These are phyloP conservation scores for Cutaneotrichosporon sp. DNA, from an alignment of 1,284 basidiomycete genomes.

Conservation along the genomic window DNA sequence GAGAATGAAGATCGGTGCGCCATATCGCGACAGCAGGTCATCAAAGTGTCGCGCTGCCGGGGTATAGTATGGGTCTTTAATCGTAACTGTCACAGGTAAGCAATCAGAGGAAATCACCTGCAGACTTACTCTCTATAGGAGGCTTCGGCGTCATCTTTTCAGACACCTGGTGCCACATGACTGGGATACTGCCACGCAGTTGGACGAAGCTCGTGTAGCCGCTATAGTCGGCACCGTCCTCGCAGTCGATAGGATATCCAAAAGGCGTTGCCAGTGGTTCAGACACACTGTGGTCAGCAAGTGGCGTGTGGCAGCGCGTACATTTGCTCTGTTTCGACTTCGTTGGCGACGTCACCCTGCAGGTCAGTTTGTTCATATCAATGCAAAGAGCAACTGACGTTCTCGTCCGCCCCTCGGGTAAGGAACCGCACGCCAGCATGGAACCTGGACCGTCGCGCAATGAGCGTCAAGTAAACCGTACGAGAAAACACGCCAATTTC, in stretches of 20 bases:
- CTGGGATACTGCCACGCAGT: conserved; percentile 91
- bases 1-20: conserved; percentile 84
- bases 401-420: conserved; percentile 87
- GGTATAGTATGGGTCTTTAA: conserved; percentile 92
- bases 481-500: conserved; percentile 87
- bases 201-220: conserved; percentile 94
- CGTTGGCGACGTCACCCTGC: conserved; percentile 95
- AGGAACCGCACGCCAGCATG: conserved; percentile 94
- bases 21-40: conserved; percentile 83
- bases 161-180: conserved; percentile 93
- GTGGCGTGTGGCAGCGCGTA: conserved; percentile 10
- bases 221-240: conserved; percentile 46
- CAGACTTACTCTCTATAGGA: conserved; percentile 80
- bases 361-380: not conserved
- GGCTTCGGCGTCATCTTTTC: conserved; percentile 86
- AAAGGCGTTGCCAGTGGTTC: conserved; percentile 90
- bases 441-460: conserved; percentile 88
- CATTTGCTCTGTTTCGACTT: conserved; percentile 98
- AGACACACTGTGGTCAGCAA: conserved; percentile 55
- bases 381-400: no score
- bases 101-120: not conserved
- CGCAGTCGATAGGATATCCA: conserved; percentile 54
- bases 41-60: conserved; percentile 93
- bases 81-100: conserved; percentile 59
- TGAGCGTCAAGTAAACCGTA: conserved; percentile 86